Evolutionary conservation across 2,329 filamentous ascomycete species (phyloP).

Genomic region (Microdochium trichocladiopsis): DNA sequence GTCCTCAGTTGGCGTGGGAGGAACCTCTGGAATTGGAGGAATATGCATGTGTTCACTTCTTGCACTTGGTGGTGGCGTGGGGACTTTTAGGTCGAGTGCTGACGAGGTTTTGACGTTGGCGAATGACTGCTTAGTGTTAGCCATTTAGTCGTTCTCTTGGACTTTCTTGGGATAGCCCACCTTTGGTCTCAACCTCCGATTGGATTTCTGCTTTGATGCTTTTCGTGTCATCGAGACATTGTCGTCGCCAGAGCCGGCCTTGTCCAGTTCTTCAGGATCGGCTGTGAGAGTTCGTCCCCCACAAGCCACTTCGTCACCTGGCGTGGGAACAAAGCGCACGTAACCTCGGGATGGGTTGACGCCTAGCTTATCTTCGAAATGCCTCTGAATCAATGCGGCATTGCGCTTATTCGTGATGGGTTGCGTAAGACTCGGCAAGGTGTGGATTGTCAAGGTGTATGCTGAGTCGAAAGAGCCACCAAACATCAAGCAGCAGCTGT

Average conservation of each 20-base stretch:
- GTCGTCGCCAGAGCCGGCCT: constrained; percentile 11
- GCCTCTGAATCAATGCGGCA: constrained; percentile 67
- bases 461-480: constrained; percentile 71
- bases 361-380: constrained; percentile 63
- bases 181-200: constrained; percentile 16
- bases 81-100: constrained; percentile 12
- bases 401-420: constrained; percentile 76
- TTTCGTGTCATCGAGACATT: constrained; percentile 11
- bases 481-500: constrained; percentile 68
- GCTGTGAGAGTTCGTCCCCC: constrained; percentile 64
- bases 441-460: constrained; percentile 69
- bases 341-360: constrained; percentile 62
- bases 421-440: constrained; percentile 61
- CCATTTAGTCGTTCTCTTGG: background rate
- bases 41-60: constrained; percentile 18
- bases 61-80: constrained; percentile 19
- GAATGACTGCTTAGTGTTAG: constrained; percentile 16
- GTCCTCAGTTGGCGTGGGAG: constrained; percentile 14
- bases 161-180: constrained; percentile 8
- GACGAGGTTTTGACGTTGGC: constrained; percentile 20
- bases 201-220: constrained; percentile 12
- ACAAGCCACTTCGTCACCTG: constrained; percentile 65
- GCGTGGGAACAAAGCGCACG: constrained; percentile 62
- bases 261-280: constrained; percentile 52
- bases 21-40: constrained; percentile 12